Evolutionary conservation across 305 asterid genomes (phyloP), one percentile per base, ranked within the genome.

Genomic region (Fraxinus ornus): DNA sequence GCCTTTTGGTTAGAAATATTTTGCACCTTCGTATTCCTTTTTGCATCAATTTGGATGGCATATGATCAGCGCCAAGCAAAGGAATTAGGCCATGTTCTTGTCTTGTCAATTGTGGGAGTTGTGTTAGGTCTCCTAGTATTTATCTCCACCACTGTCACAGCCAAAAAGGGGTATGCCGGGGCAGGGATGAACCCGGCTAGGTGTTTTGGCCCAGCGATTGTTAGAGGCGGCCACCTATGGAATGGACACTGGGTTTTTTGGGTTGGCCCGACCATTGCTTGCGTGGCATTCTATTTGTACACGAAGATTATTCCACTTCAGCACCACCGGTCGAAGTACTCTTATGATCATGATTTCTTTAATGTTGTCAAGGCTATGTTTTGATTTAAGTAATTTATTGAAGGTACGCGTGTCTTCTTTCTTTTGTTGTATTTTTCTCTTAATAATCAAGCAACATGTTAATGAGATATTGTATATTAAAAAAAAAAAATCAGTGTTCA

Each of bases 1-100:
- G 97, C 95, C 5, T 85, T 94, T 17, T 90, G 95, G 93, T 85
- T 92, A 0, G 97, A 94, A 80, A 70, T 91, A 5, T 44, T 94
- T n/a, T 94, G 98, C 36, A 83, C 90, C 52, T 94, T 94, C 22
- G 78, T 90, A 0, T 91, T 94, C 70, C 87, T 92, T 0, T 92
- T 94, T 32, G 94, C 94, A 1, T 91, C 95, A 5, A 83, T 94
- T 13, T 94, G 97, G 98, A 92, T 92, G 89, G 96, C 98, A 2
- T 94, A 91, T 26, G 98, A 94, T 60, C 92, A 86, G 0, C 83
- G 98, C 0, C 97, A 92, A 75, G 93, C 91, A 12, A 77, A 88
- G 78, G 70, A 75, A 1, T 85, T 91, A 35, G 98, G 97, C 0
- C 88, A 41, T 0, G 88, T 89, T 0, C 85, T 79, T 0, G 90